Base-by-base conservation (phyloP, 139 green algal species). In the Micractinium conductrix region DNA sequence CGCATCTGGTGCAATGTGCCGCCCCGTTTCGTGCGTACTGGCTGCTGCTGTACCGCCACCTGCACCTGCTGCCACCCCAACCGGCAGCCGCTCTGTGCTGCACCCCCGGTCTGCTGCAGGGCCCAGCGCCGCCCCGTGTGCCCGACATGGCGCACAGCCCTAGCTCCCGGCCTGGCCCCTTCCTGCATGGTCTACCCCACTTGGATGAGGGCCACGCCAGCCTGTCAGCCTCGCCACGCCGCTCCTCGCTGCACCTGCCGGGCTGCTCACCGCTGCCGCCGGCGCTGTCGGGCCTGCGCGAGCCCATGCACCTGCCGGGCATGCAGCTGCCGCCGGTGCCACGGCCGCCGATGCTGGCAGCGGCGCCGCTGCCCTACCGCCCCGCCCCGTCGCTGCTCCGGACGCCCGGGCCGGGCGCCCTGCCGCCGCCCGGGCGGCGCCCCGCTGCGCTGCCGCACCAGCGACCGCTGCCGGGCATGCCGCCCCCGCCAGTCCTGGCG, bases 251-350 rank as follows among this genome's bases (percentile, higher is more conserved):
- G n/a, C 74, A 67, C 4, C 74, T 81, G 19, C 74, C 74, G 12
- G 58, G 76, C 76, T 82, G 76, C 76, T 82, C 76, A 14, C 76
- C 76, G 12, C 76, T 82, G 76, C 55, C 35, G 10, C 26, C 70
- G 10, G 17, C 28, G 26, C 53, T 82, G 2, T 35, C 76, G 4
- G 76, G 76, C 26, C 40, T 82, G 12, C 76, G 76, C 1, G 76
- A 82, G 9, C 76, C 76, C 21, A 19, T 58, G 8, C 19, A 73
- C 76, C 76, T 82, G 55, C 76, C 76, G 2, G 53, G 76, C 58
- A 71, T 82, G 58, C 35, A 33, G 28, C 38, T 24, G 21, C 55
- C 62, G 24, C 35, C 35, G 14, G 37, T 35, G n/a, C n/a, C n/a
- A n/a, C n/a, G n/a, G n/a, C n/a, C n/a, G n/a, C n/a, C n/a, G n/a